Percentiles rank a stretch among this genome's conserved stretches.
Conservation (phyloP, 2,329 filamentous ascomycete species). For the Colletotrichum sp. region DNA sequence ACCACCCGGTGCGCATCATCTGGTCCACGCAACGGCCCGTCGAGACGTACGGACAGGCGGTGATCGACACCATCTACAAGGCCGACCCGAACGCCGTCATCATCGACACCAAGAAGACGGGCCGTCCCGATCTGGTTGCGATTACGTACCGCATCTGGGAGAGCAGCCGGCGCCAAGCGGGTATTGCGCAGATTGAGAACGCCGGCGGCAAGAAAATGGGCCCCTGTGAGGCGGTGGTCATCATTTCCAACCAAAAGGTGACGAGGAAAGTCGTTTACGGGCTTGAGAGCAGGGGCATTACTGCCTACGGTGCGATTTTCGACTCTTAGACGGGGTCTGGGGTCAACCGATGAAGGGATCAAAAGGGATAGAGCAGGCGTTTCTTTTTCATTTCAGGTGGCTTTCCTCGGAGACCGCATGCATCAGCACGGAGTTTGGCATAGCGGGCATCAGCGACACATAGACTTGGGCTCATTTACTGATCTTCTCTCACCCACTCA, state of each 20-base stretch:
- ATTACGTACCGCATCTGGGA: constrained; percentile 28
- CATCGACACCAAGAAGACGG: constrained; percentile 66
- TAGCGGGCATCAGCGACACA: not conserved
- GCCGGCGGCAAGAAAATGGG: constrained; percentile 34
- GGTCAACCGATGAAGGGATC: not conserved
- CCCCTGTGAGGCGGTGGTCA: constrained; percentile 71
- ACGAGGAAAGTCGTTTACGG: constrained; percentile 73
- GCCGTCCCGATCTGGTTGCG: constrained; percentile 61
- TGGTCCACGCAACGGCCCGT: constrained; percentile 71
- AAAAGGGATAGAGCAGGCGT: not conserved
- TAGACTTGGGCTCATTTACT: not conserved
- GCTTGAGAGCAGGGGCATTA: constrained; percentile 68
- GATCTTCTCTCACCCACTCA: not conserved
- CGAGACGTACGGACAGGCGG: constrained; percentile 63
- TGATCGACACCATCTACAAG: constrained; percentile 59
- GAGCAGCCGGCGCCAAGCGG: constrained; percentile 19
- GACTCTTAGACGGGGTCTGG: constrained; percentile 48
- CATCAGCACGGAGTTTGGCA: not conserved
- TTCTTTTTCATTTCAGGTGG: not conserved
- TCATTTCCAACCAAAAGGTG: constrained; percentile 73
- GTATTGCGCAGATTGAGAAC: not conserved
- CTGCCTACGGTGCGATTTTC: constrained; percentile 77
- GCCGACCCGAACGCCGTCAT: constrained; percentile 69
- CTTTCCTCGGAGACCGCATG: not conserved
- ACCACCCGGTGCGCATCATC: constrained; percentile 62